Base-by-base conservation (phyloP, 257 asterid genomes). In the Solanum sitiens region DNA sequence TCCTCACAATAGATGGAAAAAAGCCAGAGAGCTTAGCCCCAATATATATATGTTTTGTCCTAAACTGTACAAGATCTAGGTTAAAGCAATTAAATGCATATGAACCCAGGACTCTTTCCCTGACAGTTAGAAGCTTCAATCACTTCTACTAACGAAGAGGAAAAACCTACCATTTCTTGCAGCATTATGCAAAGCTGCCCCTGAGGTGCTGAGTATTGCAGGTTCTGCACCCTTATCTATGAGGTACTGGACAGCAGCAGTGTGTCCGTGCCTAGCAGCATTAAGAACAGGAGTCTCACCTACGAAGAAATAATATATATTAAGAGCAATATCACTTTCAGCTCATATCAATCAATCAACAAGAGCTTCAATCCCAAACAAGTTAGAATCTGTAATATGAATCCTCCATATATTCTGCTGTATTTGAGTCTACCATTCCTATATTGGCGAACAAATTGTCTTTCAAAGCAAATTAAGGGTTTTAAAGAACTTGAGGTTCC, bases 201-300 rank as follows among this genome's bases (percentile, higher is more conserved):
- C 99, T 82, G 95, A 83, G 87, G 92, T 96, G 91, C 99, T 97
- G 9, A 96, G 91, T 92, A 92, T 93, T 76, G 96, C 88, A 85
- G 98, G 95, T 92, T 97, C 93, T 12, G 98, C 99, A 79, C 98
- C 99, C 80, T 88, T 61, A 76, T 97, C 92, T 25, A 94, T 71
- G 40, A 97, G 98, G 92, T 94, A 97, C 87, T 93, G 94, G 53
- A 98, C 95, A 75, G 96, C 92, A 77, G 89, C 91, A 83, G 94
- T 92, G 87, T 97, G 98, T 71, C 98, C 99, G 90, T 93, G 96
- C 79, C 97, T 88, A 65, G 99, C 96, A 91, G 99, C 98, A 73
- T 95, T 98, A 68, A 89, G 87, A 53, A 97, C 94, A 83, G 99
- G 95, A 88, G 98, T 96, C 88, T 97, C 98, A 37, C 99, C 99